Percentiles rank a stretch among this genome's conserved stretches.
These are phyloP conservation scores for Aechmea fasciata DNA, from an alignment of 176 grass and related monocot genomes.

Conservation along the genomic window DNA sequence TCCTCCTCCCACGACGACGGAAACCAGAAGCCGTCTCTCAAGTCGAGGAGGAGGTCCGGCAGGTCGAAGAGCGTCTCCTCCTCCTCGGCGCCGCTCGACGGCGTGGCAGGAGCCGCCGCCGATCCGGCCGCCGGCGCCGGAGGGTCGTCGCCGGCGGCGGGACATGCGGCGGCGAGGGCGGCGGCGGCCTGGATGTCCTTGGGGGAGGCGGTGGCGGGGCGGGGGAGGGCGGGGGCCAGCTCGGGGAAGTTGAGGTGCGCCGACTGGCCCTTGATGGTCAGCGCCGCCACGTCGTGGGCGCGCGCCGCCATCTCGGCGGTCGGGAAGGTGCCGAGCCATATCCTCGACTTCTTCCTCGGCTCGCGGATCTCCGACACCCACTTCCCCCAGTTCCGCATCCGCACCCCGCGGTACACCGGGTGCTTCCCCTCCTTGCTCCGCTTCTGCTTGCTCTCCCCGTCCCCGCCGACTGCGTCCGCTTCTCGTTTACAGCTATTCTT, in stretches of 20 bases:
- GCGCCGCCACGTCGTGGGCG: conserved; percentile 83
- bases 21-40: conserved; percentile 8
- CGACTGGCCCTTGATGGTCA: conserved; percentile 74
- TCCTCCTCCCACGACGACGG: not conserved
- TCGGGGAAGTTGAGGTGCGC: conserved; percentile 88
- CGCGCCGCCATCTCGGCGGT: conserved; percentile 89
- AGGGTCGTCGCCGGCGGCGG: not conserved
- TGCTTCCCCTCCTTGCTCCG: conserved; percentile 81
- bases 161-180: conserved; percentile 52
- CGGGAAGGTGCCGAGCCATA: conserved; percentile 93
- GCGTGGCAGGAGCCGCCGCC: not conserved
- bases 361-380: conserved; percentile 99
- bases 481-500: too few relatives aligned
- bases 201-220: conserved; percentile 50
- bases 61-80: conserved; percentile 23
- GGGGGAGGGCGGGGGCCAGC: conserved; percentile 56
- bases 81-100: conserved; percentile 16
- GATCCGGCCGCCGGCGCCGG: not conserved
- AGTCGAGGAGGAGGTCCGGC: conserved; percentile 8
- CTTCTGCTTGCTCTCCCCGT: conserved; percentile 28
- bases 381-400: conserved; percentile 97
- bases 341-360: conserved; percentile 90
- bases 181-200: conserved; percentile 93
- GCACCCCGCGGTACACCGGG: conserved; percentile 70
- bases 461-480: too few relatives aligned